Conservation (phyloP, 148 eudicot species). For the Rheum nobile region DNA sequence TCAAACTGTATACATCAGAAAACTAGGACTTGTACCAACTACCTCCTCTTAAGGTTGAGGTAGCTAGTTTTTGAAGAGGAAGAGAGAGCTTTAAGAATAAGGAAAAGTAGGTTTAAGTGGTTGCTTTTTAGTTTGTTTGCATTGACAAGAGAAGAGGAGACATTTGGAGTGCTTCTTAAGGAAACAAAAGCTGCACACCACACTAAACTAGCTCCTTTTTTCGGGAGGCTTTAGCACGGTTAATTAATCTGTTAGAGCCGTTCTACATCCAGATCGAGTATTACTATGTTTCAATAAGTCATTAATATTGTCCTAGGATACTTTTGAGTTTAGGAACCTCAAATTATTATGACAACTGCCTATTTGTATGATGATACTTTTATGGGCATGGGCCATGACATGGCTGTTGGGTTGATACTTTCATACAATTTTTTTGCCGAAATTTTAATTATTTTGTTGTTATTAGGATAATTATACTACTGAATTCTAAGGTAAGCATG, state of each 20-base stretch:
- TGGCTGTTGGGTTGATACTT: not conserved
- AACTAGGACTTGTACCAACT: not conserved
- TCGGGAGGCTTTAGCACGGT: too few relatives aligned
- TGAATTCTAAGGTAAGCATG: not conserved
- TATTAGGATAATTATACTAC: not conserved
- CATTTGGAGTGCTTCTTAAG: conserved; percentile 31
- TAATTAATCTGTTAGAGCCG: too few relatives aligned
- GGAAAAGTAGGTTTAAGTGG: conserved; percentile 4
- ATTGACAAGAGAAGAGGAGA: conserved; percentile 18
- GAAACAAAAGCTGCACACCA: conserved; percentile 24
- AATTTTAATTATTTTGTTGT: not conserved
- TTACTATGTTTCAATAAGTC: too few relatives aligned
- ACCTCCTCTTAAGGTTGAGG: conserved; percentile 22
- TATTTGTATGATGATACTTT: not conserved
- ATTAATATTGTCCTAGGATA: too few relatives aligned
- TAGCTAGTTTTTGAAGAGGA: conserved; percentile 5
- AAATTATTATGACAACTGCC: not conserved
- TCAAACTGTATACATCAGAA: conserved; percentile 25
- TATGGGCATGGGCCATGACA: not conserved
- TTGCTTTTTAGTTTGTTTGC: conserved; percentile 23
- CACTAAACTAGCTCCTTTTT: not conserved
- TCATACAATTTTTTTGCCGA: not conserved
- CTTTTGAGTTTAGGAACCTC: not conserved
- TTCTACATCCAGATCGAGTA: too few relatives aligned
- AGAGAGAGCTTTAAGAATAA: conserved; percentile 20